Base-by-base conservation (phyloP, 768 basidiomycete species). In the Lactarius akahatsu region DNA sequence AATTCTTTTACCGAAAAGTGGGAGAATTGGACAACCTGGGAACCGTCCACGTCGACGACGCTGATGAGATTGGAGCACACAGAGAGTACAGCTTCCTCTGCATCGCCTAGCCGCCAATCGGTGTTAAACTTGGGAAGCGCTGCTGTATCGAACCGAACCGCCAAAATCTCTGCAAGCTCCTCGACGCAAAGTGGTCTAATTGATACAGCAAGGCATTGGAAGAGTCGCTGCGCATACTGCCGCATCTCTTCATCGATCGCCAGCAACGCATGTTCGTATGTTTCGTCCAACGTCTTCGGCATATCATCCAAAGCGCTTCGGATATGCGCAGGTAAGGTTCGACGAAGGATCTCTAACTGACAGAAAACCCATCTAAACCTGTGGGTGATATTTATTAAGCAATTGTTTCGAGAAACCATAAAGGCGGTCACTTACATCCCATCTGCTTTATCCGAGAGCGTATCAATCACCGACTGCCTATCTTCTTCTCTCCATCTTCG, bases 1-100 rank as follows among this genome's bases (percentile, higher is more conserved):
- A 55, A 65, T 11, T 65, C 64, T 28, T 50, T 65, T 13, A 65
- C 64, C 0, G 64, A 61, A 34, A 65, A 57, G 23, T 65, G 64
- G 3, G 64, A 16, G 30, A 65, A 65, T 26, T 65, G 59, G 20
- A 65, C 50, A 9, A 59, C n/a, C 3, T 15, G 6, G 1, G 13
- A 50, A 32, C 18, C 47, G 7, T n/a, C 23, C 41, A 43, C 20
- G 0, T 61, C 3, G n/a, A 65, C 43, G 3, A 65, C 10, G 32
- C 52, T 6, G 28, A 65, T 60, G 4, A 65, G 26, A 8, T 54
- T 65, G 8, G 64, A 50, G 9, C 64, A 65, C 2, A 16, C 47
- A 1, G 54, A 61, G 2, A 56, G 32, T 6, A 65, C 40, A 8
- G 32, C 59, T 7, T 57, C n/a, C 18, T 2, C 10, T 9, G 64